Evolutionary conservation across 176 grass and related monocot species (phyloP).

Genomic region (Puccinellia tenuiflora): DNA sequence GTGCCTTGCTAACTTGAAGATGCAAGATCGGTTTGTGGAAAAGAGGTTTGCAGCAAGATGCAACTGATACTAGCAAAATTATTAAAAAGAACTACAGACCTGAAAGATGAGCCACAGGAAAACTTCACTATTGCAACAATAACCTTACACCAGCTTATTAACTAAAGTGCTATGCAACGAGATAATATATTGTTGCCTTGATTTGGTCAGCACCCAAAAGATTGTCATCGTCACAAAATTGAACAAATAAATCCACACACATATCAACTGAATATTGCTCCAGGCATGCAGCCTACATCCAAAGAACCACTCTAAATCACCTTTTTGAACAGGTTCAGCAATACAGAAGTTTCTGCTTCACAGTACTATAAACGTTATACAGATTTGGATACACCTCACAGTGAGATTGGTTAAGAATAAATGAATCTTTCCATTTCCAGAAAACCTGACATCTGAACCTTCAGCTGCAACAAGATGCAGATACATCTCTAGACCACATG

Average conservation of each 20-base stretch:
- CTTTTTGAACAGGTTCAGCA: not conserved
- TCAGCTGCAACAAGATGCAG: not conserved
- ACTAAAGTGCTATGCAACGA: not conserved
- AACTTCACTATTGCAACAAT: too few relatives aligned
- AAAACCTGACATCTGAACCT: not conserved
- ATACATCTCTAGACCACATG: not conserved
- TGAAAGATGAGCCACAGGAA: too few relatives aligned
- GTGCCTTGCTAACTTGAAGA: too few relatives aligned
- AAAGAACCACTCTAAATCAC: not conserved
- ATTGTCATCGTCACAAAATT: not conserved
- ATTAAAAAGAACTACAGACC: too few relatives aligned
- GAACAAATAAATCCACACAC: not conserved
- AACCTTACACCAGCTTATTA: too few relatives aligned
- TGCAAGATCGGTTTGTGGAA: too few relatives aligned
- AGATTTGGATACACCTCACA: not conserved
- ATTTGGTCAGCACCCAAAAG: not conserved
- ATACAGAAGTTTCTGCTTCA: not conserved
- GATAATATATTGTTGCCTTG: not conserved
- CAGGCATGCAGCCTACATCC: not conserved
- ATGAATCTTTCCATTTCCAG: not conserved
- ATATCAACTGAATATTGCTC: not conserved
- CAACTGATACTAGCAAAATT: too few relatives aligned
- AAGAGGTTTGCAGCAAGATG: too few relatives aligned
- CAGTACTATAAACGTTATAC: not conserved
- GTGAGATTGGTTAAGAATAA: not conserved